Evolutionary conservation across 768 basidiomycete genomes (phyloP), one percentile per base, ranked within the genome.

Genomic region (Termitomyces sp.): DNA sequence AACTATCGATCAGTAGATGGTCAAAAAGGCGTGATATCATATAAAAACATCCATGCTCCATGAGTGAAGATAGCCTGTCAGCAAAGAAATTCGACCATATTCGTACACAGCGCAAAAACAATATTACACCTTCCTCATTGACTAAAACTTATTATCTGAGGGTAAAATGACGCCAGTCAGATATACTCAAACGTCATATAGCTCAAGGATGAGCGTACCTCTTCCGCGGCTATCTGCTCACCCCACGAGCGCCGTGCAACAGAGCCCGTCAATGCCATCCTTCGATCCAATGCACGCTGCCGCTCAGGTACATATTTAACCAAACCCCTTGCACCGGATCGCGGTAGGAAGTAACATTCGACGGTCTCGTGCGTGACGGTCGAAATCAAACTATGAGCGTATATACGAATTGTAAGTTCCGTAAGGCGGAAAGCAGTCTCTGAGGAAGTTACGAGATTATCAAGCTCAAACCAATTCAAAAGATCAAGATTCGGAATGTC

Each of bases 401-500:
- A 61, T 0, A 61, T 44, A 8, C 60, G 57, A 14, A 60, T 49
- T 8, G 54, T 56, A 2, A 60, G 22, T 28, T 51, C 49, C 24
- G 47, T 53, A 2, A 60, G 43, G 26, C 50, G 59, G 22, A 52
- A 55, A n/a, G 59, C 53, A 1, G 59, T 57, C 14, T 40, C 42
- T 7, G 56, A 30, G 5, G 45, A 21, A 2, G 57, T 51, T 12
- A 58, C 26, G 15, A 61, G 54, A 11, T 26, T 3, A 46, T 61
- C 60, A 40, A 61, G 60, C 11, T 53, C 46, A 8, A 26, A 28
- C 60, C 60, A 61, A 17, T 61, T 55, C 10, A 61, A 45, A 5
- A 61, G 57, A 34, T 58, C 57, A 15, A 61, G 60, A 24, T 58
- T 55, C 5, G 60, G 60, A 15, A 61, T 58, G 45, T 56, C 52